Percentiles rank a stretch among this genome's conserved stretches.
Evolutionary conservation across 371 early-diverging fungal species (phyloP).

Genomic region (Mortierella sp.): DNA sequence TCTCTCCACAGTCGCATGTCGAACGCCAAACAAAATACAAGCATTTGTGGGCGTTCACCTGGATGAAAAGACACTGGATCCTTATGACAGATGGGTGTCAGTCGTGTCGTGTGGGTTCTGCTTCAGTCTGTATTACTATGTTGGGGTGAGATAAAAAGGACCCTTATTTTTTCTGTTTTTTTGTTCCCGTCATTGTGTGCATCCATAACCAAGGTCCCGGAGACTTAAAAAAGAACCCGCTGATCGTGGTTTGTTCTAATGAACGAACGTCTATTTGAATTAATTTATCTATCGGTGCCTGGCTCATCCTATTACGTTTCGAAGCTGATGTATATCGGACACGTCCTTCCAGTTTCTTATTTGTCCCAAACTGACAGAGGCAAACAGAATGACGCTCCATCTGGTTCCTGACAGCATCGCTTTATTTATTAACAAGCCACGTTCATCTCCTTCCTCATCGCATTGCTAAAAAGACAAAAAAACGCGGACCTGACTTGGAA

Average conservation of each 20-base stretch:
- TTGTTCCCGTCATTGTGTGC: neutral
- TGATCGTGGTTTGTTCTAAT: too few species aligned
- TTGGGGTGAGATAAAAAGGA: neutral
- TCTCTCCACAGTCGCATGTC: constrained; percentile 1
- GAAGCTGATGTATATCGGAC: neutral
- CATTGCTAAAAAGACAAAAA: neutral
- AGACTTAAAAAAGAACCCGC: too few species aligned
- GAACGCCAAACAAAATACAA: neutral
- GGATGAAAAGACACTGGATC: too few species aligned
- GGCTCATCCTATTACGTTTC: neutral
- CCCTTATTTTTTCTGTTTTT: neutral
- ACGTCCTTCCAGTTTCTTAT: neutral
- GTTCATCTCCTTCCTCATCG: neutral
- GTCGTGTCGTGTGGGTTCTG: neutral
- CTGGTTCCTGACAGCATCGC: neutral
- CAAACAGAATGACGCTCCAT: neutral
- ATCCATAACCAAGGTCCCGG: neutral
- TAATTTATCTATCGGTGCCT: too few species aligned
- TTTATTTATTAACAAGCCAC: neutral
- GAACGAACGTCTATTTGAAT: too few species aligned
- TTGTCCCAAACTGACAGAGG: neutral
- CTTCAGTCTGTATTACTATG: neutral
- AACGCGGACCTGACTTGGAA: neutral
- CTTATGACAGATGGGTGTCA: too few species aligned
- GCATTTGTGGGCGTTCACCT: neutral